Evolutionary conservation across 1,284 basidiomycete genomes (phyloP).

Genomic region (Mycena citricolor): DNA sequence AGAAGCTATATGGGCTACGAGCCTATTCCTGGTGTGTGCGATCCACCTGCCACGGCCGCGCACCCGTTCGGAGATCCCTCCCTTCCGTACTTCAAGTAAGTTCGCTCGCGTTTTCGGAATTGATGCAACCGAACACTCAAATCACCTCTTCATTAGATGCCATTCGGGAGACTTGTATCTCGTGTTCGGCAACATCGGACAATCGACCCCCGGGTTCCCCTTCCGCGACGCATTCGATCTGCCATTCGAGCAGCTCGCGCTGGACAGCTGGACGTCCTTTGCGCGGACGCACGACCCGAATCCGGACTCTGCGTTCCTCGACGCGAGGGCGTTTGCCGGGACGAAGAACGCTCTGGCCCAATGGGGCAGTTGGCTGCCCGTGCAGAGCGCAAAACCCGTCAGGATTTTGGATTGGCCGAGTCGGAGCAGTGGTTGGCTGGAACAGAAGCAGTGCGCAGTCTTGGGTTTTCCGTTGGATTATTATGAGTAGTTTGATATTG

Average conservation of each 20-base stretch:
- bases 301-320: constrained; percentile 27
- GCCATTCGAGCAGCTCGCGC: constrained; percentile 28
- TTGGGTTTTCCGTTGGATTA: constrained; percentile 23
- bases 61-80: constrained; percentile 31
- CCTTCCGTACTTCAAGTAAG: constrained; percentile 32
- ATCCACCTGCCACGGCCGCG: constrained; percentile 25
- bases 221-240: constrained; percentile 34
- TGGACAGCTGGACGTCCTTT: constrained; percentile 32
- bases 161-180: constrained; percentile 34
- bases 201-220: constrained; percentile 20
- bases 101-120: not conserved
- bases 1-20: constrained; percentile 30
- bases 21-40: constrained; percentile 30
- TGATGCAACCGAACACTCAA: too few relatives aligned
- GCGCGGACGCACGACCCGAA: constrained; percentile 34
- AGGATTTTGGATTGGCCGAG: constrained; percentile 15
- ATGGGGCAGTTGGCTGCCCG: constrained; percentile 21
- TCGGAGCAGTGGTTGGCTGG: constrained; percentile 20
- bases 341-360: constrained; percentile 25
- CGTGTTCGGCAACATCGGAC: constrained; percentile 19
- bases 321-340: constrained; percentile 29
- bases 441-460: constrained; percentile 20
- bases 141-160: constrained; percentile 24
- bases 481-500: too few relatives aligned
- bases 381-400: constrained; percentile 10